Conservation (phyloP, 805 yeast species). For the Hanseniaspora pseudoguilliermondii region DNA sequence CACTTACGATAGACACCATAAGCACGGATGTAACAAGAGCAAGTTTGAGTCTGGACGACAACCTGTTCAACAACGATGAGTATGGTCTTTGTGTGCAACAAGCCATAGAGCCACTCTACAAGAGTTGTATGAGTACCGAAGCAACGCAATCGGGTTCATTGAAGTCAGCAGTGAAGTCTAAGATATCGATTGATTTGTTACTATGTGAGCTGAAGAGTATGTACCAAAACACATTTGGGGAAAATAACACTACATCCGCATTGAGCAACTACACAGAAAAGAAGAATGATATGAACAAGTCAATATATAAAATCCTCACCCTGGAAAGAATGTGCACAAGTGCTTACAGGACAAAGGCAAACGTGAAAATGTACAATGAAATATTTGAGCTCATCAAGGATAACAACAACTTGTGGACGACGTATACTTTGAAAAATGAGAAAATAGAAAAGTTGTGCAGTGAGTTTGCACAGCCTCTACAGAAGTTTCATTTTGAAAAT, state of each 20-base stretch:
- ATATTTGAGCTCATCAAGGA: not conserved
- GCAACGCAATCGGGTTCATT: not conserved
- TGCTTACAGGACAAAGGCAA: not conserved
- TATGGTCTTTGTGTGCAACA: not conserved
- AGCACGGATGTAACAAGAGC: not conserved
- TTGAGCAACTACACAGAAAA: not conserved
- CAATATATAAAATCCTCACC: not conserved
- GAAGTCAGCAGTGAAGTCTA: not conserved
- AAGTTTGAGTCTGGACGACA: not conserved
- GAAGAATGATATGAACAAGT: not conserved
- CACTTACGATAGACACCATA: not conserved
- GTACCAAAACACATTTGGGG: not conserved
- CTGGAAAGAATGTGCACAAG: not conserved
- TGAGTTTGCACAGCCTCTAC: not conserved
- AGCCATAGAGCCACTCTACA: not conserved
- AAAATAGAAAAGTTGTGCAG: not conserved
- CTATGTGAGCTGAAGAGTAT: slow-evolving; percentile 2
- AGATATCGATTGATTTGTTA: not conserved
- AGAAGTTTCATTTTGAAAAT: not conserved
- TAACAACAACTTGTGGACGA: slow-evolving; percentile 3
- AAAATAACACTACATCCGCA: not conserved
- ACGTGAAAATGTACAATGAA: not conserved
- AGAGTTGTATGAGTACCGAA: not conserved
- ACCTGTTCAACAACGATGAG: not conserved
- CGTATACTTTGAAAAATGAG: not conserved